Evolutionary conservation across 23 red algal species (phyloP).

Genomic region (Pyropia yezoensis): DNA sequence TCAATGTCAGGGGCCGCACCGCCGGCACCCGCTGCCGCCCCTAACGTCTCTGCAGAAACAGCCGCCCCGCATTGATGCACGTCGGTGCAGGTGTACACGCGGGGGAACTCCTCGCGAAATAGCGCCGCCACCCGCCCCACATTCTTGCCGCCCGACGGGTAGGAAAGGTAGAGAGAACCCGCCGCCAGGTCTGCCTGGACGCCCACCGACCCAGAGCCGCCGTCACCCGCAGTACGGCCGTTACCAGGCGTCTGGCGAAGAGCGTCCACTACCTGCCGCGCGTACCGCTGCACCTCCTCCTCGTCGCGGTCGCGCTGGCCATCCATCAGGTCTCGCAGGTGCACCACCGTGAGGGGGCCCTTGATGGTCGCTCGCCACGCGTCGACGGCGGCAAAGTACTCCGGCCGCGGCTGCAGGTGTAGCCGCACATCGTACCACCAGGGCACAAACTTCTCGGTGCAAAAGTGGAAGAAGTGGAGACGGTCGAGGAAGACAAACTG

Average conservation of each 20-base stretch:
- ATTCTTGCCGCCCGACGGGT: conserved; percentile 12
- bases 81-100: conserved; percentile 21
- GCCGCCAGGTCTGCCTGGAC: conserved; percentile 6
- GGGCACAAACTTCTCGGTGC: conserved; percentile 62
- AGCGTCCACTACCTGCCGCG: conserved; percentile 40
- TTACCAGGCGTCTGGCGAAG: conserved; percentile 6
- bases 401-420: conserved; percentile 15
- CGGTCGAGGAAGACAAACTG: conserved; percentile 44
- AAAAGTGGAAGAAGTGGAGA: conserved; percentile 53
- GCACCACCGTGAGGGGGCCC: conserved; percentile 26
- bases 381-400: conserved; percentile 17
- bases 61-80: conserved; percentile 11
- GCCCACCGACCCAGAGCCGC: no score
- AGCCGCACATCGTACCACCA: conserved; percentile 65
- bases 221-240: no score
- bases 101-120: conserved; percentile 23
- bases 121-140: conserved; percentile 26
- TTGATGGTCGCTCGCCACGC: conserved; percentile 1
- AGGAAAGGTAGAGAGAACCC: conserved; percentile 34
- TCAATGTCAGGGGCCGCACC: conserved; percentile 1
- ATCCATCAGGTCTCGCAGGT: conserved; percentile 34
- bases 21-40: not conserved
- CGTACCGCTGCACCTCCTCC: conserved; percentile 46
- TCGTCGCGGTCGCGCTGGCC: conserved; percentile 17
- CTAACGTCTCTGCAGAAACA: conserved; percentile 5